Conservation (phyloP, 2,329 filamentous ascomycete genomes). For the Aureobasidium melanogenum region DNA sequence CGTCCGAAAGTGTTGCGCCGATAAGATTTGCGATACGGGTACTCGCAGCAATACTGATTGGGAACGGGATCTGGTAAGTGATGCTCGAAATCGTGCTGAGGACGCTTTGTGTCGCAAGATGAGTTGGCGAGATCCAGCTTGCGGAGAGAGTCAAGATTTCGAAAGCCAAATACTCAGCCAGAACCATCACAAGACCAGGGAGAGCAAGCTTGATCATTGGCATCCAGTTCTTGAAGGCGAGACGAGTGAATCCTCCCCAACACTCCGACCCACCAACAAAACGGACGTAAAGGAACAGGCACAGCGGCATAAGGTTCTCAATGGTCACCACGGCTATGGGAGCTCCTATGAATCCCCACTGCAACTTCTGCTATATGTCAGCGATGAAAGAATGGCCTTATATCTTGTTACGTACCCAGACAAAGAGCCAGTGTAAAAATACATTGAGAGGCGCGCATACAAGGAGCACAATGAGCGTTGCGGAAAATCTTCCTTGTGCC, state of each 20-base stretch:
- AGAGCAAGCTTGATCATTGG: conserved; percentile 80
- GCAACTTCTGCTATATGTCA: conserved; percentile 31
- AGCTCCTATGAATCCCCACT: conserved; percentile 65
- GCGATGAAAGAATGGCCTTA: neutral
- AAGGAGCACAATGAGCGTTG: conserved; percentile 71
- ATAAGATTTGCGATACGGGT: conserved; percentile 88
- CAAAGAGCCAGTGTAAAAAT: conserved; percentile 68
- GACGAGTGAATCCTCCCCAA: conserved; percentile 65
- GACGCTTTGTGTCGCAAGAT: conserved; percentile 81
- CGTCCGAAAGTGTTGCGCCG: conserved; percentile 70
- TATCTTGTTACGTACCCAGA: conserved; percentile 49
- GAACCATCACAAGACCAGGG: conserved; percentile 84
- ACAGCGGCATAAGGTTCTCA: conserved; percentile 60
- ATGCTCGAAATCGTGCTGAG: conserved; percentile 41
- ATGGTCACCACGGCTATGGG: conserved; percentile 68
- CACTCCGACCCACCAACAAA: conserved; percentile 62
- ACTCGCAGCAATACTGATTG: conserved; percentile 77
- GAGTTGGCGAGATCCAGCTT: conserved; percentile 67
- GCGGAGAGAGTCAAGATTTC: conserved; percentile 78
- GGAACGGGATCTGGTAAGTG: conserved; percentile 53
- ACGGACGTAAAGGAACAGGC: conserved; percentile 63
- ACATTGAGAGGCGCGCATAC: conserved; percentile 74
- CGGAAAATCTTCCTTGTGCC: conserved; percentile 75
- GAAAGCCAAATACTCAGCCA: conserved; percentile 86
- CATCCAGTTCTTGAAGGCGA: conserved; percentile 63